phyloP scores from a whole-genome alignment of 257 asterid genomes.

The Galeopsis tetrahit region DNA sequence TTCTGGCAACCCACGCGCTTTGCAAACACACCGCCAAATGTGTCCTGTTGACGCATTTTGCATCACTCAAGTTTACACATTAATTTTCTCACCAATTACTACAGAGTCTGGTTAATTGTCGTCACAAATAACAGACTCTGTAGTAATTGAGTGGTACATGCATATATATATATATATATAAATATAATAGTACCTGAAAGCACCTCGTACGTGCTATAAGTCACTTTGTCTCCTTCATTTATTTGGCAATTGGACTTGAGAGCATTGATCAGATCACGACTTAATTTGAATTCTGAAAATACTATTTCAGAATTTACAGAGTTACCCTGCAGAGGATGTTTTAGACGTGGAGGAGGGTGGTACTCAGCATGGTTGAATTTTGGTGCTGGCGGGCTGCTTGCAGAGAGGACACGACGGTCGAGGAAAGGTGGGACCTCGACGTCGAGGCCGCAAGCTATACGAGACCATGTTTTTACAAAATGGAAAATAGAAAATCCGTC shows the following conservation, averaged over 20 bases:
- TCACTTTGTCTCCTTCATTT: conserved; percentile 41
- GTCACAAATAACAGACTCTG: no score
- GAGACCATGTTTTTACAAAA: conserved; percentile 75
- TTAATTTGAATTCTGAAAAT: conserved; percentile 54
- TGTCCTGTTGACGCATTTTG: conserved; percentile 55
- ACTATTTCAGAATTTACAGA: not conserved
- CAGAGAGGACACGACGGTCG: conserved; percentile 64
- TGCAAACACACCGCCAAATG: conserved; percentile 60
- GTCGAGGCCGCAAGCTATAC: conserved; percentile 63
- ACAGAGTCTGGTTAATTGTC: no score
- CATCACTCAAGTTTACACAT: no score
- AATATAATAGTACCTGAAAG: conserved; percentile 39
- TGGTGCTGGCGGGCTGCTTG: conserved; percentile 67
- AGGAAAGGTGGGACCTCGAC: conserved; percentile 57
- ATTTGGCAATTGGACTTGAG: conserved; percentile 59
- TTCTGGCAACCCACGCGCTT: conserved; percentile 55
- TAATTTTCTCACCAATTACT: no score
- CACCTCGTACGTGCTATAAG: conserved; percentile 64
- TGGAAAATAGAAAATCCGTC: conserved; percentile 78
- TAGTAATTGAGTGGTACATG: no score
- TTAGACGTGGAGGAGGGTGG: conserved; percentile 64
- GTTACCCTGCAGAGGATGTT: conserved; percentile 1
- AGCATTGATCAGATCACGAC: conserved; percentile 52
- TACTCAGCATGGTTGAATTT: conserved; percentile 64
- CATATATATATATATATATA: no score